Percentiles rank a stretch among this genome's conserved stretches.
phyloP scores from a whole-genome alignment of 306 rosid genomes.

The Lathyrus aphaca region DNA sequence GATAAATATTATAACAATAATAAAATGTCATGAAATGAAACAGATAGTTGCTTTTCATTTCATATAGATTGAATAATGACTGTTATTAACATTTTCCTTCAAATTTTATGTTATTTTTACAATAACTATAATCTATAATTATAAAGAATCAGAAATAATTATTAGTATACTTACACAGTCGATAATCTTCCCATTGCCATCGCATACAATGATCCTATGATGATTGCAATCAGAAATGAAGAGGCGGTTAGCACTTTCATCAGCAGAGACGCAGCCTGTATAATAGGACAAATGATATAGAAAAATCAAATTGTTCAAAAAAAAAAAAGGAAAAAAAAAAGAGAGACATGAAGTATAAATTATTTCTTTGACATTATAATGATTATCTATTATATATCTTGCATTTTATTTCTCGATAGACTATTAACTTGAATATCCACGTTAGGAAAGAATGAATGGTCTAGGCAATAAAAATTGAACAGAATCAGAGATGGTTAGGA shows the following conservation, averaged over 20 bases:
- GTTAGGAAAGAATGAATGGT: conserved; percentile 4
- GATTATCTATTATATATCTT: conserved; percentile 16
- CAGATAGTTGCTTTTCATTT: not conserved
- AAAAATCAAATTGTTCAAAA: conserved; percentile 33
- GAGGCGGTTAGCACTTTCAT: conserved; percentile 67
- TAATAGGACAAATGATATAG: conserved; percentile 35
- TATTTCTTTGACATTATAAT: not conserved
- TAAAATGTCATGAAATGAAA: no score
- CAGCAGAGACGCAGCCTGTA: conserved; percentile 82
- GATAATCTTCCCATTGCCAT: conserved; percentile 70
- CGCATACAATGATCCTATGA: conserved; percentile 75
- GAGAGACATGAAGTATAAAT: not conserved
- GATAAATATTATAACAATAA: no score
- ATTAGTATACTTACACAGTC: conserved; percentile 68
- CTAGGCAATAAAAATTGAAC: conserved; percentile 22
- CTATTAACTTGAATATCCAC: conserved; percentile 22
- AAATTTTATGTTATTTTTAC: not conserved
- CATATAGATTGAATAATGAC: not conserved
- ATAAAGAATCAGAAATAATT: conserved; percentile 29
- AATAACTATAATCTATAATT: not conserved
- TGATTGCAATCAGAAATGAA: conserved; percentile 91
- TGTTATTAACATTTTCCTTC: not conserved
- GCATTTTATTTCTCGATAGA: conserved; percentile 14
- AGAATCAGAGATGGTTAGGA: conserved; percentile 7
- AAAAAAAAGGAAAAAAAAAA: conserved; percentile 36